Evolutionary conservation across 2,329 filamentous ascomycete species (phyloP).

Genomic region (Zasmidium cellare): DNA sequence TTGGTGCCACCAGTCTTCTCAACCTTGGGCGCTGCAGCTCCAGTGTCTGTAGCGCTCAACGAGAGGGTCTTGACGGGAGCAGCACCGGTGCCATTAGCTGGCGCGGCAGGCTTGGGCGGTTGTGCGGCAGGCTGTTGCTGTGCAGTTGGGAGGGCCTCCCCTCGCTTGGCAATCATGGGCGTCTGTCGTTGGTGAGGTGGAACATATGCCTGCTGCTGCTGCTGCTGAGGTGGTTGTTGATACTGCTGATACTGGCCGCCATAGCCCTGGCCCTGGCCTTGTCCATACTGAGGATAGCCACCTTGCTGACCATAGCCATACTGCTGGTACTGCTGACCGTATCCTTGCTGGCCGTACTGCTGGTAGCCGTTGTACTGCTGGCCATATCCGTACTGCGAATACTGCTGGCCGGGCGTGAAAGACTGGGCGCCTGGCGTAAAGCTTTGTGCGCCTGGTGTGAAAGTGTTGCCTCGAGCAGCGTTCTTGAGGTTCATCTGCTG

Average conservation of each 20-base stretch:
- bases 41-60: slow-evolving; percentile 50
- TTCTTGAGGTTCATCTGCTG: slow-evolving; percentile 38
- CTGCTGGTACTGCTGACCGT: slow-evolving; percentile 34
- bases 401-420: slow-evolving; percentile 32
- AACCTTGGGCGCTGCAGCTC: slow-evolving; percentile 56
- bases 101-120: slow-evolving; percentile 44
- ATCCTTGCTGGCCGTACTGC: slow-evolving; percentile 39
- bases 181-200: slow-evolving; percentile 54
- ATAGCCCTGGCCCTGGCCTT: slow-evolving; percentile 40
- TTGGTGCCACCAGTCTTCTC: slow-evolving; percentile 59
- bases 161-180: slow-evolving; percentile 65
- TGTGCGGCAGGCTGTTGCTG: slow-evolving; percentile 48
- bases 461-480: slow-evolving; percentile 24
- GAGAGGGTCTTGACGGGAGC: slow-evolving; percentile 61
- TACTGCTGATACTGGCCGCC: slow-evolving; percentile 49
- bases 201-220: slow-evolving; percentile 51
- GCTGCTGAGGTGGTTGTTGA: slow-evolving; percentile 47
- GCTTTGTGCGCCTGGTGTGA: slow-evolving; percentile 35
- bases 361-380: slow-evolving; percentile 36
- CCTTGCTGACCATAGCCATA: slow-evolving; percentile 46
- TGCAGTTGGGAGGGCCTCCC: slow-evolving; percentile 51
- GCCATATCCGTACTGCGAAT: slow-evolving; percentile 37
- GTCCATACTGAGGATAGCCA: slow-evolving; percentile 43
- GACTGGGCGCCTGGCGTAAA: slow-evolving; percentile 40
- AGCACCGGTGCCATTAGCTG: slow-evolving; percentile 54